Percentiles rank a stretch among this genome's conserved stretches.
Conservation (phyloP, 2,329 filamentous ascomycete species). For the Botryotinia convoluta region DNA sequence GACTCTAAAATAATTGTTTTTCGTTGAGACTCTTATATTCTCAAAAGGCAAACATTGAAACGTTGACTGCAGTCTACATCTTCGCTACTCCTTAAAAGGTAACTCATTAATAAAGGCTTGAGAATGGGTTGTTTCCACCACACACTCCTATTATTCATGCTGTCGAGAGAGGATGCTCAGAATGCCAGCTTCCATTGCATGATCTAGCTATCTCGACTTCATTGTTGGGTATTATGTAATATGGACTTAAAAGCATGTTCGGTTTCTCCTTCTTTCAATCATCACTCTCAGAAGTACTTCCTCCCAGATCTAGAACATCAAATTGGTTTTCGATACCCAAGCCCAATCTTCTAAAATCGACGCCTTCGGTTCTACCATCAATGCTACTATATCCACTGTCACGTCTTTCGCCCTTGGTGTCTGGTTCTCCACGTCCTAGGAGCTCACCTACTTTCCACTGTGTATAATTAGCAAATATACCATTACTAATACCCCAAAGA, state of each 20-base stretch:
- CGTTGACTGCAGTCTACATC: neutral
- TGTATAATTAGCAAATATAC: neutral
- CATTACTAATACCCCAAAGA: neutral
- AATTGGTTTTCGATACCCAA: constrained; percentile 33
- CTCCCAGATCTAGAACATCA: constrained; percentile 19
- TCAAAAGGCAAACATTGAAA: neutral
- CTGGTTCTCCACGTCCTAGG: constrained; percentile 15
- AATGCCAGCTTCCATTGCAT: neutral
- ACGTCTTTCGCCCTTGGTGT: neutral
- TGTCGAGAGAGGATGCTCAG: neutral
- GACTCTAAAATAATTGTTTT: neutral
- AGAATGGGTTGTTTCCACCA: neutral
- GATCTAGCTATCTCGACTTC: neutral
- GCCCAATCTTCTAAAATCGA: constrained; percentile 31
- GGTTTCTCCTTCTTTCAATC: neutral
- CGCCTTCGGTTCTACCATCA: constrained; percentile 14
- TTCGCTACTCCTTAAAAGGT: neutral
- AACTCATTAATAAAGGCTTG: neutral
- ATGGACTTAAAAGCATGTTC: neutral
- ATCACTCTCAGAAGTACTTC: neutral
- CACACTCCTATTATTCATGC: neutral
- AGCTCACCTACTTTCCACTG: constrained; percentile 29
- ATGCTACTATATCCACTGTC: constrained; percentile 25
- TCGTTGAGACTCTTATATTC: neutral
- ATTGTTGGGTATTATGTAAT: neutral